Percentiles rank a stretch among this genome's conserved stretches.
phyloP scores from a whole-genome alignment of 805 yeast genomes.

The Schizosaccharomyces octosporus region DNA sequence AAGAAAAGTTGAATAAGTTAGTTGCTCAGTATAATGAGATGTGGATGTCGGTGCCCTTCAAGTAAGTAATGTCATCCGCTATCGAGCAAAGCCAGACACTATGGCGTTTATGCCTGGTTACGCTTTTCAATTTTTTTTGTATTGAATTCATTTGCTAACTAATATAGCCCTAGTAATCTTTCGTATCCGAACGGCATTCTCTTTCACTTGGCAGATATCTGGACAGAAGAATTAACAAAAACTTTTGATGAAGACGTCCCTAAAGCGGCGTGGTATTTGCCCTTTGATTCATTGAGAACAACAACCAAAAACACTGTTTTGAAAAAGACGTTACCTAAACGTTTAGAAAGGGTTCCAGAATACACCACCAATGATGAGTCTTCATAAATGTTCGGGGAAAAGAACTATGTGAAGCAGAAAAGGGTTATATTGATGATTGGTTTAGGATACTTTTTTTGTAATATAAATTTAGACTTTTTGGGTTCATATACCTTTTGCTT shows the following conservation, averaged over 20 bases:
- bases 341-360: neutral
- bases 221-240: neutral
- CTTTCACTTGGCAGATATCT: neutral
- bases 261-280: neutral
- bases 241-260: neutral
- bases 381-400: no score
- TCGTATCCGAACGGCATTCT: neutral
- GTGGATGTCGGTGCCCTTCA: slow-evolving; percentile 10
- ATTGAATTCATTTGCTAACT: neutral
- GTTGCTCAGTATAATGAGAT: neutral
- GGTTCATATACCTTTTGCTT: no score
- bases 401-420: no score
- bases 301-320: neutral
- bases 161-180: neutral
- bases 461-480: no score
- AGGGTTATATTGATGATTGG: no score
- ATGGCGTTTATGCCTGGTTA: neutral
- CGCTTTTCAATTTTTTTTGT: neutral
- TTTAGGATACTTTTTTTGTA: no score
- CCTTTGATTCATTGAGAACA: neutral
- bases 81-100: neutral
- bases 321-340: neutral
- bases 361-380: neutral
- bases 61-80: slow-evolving; percentile 10
- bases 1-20: slow-evolving; percentile 15